A percentile compares a stretch with the other conserved stretches of the same genome.
These are phyloP conservation scores for Mallotus japonicus DNA, from an alignment of 441 rosid genomes.

Conservation along the genomic window DNA sequence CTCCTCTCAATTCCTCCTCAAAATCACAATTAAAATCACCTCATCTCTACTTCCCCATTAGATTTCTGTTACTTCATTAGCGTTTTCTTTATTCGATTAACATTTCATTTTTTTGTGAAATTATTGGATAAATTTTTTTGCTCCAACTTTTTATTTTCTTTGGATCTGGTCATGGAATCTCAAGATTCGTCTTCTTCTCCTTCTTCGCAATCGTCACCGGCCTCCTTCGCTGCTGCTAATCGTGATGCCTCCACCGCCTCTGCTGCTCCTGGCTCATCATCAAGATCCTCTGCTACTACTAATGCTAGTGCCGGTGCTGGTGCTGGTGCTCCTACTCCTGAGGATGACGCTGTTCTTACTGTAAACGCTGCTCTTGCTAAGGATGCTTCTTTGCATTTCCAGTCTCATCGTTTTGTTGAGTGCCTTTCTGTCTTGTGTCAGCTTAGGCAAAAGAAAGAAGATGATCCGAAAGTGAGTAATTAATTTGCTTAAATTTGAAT, in stretches of 20 bases:
- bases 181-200: slow-evolving; percentile 57
- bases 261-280: slow-evolving; percentile 6
- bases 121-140: background rate
- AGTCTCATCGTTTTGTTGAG: slow-evolving; percentile 66
- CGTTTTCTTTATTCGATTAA: slow-evolving; percentile 16
- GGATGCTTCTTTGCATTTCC: slow-evolving; percentile 65
- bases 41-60: too few species aligned
- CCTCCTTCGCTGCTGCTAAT: slow-evolving; percentile 22
- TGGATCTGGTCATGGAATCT: slow-evolving; percentile 69
- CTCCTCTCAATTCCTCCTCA: too few species aligned
- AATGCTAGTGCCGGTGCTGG: too few species aligned
- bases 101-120: background rate
- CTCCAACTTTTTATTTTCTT: slow-evolving; percentile 18
- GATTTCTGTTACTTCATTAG: slow-evolving; percentile 21
- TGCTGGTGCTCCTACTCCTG: slow-evolving; percentile 12
- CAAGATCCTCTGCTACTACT: background rate
- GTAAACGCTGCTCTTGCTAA: slow-evolving; percentile 62
- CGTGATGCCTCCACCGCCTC: slow-evolving; percentile 27
- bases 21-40: too few species aligned
- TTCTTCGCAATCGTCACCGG: slow-evolving; percentile 15
- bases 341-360: slow-evolving; percentile 56
- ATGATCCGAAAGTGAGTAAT: slow-evolving; percentile 75
- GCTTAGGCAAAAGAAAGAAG: slow-evolving; percentile 58
- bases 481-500: background rate
- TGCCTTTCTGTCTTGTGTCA: slow-evolving; percentile 68